Percentiles rank a stretch among this genome's conserved stretches.
These are phyloP conservation scores for Drechslerella stenobrocha DNA, from an alignment of 2,329 filamentous ascomycete species.

Conservation along the genomic window DNA sequence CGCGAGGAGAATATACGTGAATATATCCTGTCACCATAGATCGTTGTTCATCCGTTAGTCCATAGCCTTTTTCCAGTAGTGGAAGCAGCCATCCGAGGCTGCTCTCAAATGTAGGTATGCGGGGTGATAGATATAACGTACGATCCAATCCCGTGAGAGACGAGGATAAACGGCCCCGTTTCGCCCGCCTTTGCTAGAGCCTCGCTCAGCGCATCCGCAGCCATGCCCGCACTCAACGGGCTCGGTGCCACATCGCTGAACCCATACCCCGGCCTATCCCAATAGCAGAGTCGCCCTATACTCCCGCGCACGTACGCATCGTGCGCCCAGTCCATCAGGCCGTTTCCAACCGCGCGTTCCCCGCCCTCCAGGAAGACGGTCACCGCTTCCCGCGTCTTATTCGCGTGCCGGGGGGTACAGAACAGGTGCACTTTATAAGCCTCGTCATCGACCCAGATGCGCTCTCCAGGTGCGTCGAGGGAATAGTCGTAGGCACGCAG, in stretches of 20 bases:
- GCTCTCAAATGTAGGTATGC: too few relatives aligned
- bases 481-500: conserved; percentile 78
- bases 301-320: conserved; percentile 75
- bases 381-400: conserved; percentile 30
- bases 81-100: too few relatives aligned
- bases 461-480: conserved; percentile 71
- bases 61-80: too few relatives aligned
- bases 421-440: conserved; percentile 87
- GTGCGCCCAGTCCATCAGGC: conserved; percentile 78
- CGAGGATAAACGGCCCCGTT: conserved; percentile 82
- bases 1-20: conserved; percentile 87
- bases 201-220: conserved; percentile 84
- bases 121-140: conserved; percentile 20
- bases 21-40: conserved; percentile 69
- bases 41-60: not conserved
- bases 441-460: conserved; percentile 77
- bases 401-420: conserved; percentile 59
- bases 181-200: conserved; percentile 79
- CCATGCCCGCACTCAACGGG: conserved; percentile 88
- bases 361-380: conserved; percentile 87
- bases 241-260: conserved; percentile 86
- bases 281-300: conserved; percentile 89
- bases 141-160: conserved; percentile 74
- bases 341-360: conserved; percentile 75
- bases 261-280: conserved; percentile 91